Evolutionary conservation across 2,329 filamentous ascomycete genomes (phyloP), one percentile per base, ranked within the genome.

Genomic region (Nigrograna mackinnonii): DNA sequence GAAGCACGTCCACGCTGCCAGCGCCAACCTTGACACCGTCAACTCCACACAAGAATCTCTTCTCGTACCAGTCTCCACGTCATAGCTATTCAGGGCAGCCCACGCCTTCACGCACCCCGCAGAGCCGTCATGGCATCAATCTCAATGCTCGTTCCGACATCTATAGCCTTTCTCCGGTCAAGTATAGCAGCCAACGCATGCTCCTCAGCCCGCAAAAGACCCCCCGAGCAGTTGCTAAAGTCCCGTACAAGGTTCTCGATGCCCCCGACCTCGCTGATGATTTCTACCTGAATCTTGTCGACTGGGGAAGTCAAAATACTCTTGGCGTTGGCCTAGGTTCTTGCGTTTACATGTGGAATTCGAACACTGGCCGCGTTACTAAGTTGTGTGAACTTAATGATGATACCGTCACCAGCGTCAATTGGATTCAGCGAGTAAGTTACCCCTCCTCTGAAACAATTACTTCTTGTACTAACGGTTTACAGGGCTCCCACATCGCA

Each of bases 281-380:
- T 64, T 99, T 97, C 68, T 99, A 99, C 60, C 78, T 99, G 24
- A 99, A 99, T 60, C 75, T 99, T 19, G 92, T 99, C 3, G 94
- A 99, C 62, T 99, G 94, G 94, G 94, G 94, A 32, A 95, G 89
- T 58, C 91, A 88, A 55, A 96, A 97, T 67, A 87, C 96, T 6
- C 78, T 99, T 9, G 94, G 92, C 5, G 94, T 99, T 32, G 94
- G 94, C 0, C 74, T 99, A 19, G 91, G 91, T 14, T 89, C 87
- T 14, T 95, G 89, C 54, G 94, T 99, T 5, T 99, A 97, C 64
- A 94, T 97, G 84, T 99, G 94, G 94, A 96, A 96, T 66, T 94
- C 91, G 4, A 84, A 90, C 54, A 87, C 87, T 6, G 94, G 92
- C 49, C 83, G 88, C 51, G 94, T 99, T 2, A 95, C 91, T 47